phyloP scores from a whole-genome alignment of 164 flowering plant genomes.

The Berberis vulgaris region DNA sequence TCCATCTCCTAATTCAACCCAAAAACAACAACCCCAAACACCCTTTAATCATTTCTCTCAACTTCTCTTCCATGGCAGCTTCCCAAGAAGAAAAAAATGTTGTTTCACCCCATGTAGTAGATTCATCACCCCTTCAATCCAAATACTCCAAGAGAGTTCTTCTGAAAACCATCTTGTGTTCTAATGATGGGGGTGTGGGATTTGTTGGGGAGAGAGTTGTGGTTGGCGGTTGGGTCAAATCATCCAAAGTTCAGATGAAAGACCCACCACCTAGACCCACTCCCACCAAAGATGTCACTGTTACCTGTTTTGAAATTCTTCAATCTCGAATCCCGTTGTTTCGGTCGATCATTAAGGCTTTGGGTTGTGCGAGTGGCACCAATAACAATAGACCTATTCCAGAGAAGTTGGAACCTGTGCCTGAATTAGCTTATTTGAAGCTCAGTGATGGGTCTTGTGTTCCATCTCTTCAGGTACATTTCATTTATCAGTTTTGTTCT shows the following conservation, averaged over 20 bases:
- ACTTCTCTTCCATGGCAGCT: conserved; percentile 14
- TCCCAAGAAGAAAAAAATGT: conserved; percentile 13
- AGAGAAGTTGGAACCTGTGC: conserved; percentile 29
- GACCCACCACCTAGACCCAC: conserved; percentile 12
- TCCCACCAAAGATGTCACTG: neutral
- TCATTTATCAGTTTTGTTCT: neutral
- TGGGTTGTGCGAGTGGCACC: conserved; percentile 16
- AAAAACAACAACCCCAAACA: neutral
- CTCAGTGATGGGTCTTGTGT: conserved; percentile 81
- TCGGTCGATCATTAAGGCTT: conserved; percentile 37
- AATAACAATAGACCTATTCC: neutral
- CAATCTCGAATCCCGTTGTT: conserved; percentile 57
- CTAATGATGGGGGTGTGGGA: conserved; percentile 45
- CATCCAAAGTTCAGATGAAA: conserved; percentile 40
- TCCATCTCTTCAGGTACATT: conserved; percentile 61
- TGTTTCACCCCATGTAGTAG: neutral
- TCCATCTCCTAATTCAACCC: neutral
- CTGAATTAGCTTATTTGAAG: conserved; percentile 40
- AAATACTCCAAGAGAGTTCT: conserved; percentile 66
- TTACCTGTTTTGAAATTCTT: conserved; percentile 51
- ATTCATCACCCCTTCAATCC: conserved; percentile 5
- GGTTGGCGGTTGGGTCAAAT: conserved; percentile 93
- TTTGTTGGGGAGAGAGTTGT: conserved; percentile 55
- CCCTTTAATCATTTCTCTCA: neutral
- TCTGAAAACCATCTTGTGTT: conserved; percentile 40